Percentiles rank a stretch among this genome's conserved stretches.
These are phyloP conservation scores for Pisolithus tinctorius DNA, from an alignment of 768 basidiomycete genomes.

Conservation along the genomic window DNA sequence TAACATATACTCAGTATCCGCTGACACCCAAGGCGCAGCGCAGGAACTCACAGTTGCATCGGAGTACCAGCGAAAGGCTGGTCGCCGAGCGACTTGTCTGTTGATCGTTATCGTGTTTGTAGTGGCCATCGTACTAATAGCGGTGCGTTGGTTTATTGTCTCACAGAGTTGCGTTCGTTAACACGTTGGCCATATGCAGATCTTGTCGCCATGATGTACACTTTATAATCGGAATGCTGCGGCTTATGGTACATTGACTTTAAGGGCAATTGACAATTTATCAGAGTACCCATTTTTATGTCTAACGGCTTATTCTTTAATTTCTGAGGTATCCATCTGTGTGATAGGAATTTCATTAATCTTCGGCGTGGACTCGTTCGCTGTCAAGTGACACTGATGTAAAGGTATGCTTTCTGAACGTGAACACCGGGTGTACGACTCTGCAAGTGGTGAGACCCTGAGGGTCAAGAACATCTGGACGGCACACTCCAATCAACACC, in stretches of 20 bases:
- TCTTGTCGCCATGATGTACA: neutral
- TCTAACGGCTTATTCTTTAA: constrained; percentile 9
- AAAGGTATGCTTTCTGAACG: too few species aligned
- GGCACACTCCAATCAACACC: too few species aligned
- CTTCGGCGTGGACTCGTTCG: neutral
- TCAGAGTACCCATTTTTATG: constrained; percentile 16
- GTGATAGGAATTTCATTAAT: neutral
- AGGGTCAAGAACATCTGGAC: too few species aligned
- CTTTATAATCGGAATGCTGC: neutral
- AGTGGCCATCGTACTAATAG: constrained; percentile 80
- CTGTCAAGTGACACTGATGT: too few species aligned
- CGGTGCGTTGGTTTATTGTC: constrained; percentile 50
- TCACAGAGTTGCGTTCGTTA: neutral
- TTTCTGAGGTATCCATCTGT: neutral
- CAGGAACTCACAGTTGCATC: constrained; percentile 85
- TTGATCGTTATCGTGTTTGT: constrained; percentile 86
- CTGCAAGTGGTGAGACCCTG: too few species aligned
- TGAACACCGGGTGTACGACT: too few species aligned
- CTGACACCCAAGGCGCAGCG: constrained; percentile 75
- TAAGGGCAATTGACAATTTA: neutral
- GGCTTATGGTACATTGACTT: neutral
- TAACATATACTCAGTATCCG: constrained; percentile 82
- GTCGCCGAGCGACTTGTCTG: constrained; percentile 82
- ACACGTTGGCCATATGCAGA: neutral
- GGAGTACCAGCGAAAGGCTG: constrained; percentile 92